phyloP scores from a whole-genome alignment of 371 early-diverging fungal genomes.

The Syncephalastrum racemosum region DNA sequence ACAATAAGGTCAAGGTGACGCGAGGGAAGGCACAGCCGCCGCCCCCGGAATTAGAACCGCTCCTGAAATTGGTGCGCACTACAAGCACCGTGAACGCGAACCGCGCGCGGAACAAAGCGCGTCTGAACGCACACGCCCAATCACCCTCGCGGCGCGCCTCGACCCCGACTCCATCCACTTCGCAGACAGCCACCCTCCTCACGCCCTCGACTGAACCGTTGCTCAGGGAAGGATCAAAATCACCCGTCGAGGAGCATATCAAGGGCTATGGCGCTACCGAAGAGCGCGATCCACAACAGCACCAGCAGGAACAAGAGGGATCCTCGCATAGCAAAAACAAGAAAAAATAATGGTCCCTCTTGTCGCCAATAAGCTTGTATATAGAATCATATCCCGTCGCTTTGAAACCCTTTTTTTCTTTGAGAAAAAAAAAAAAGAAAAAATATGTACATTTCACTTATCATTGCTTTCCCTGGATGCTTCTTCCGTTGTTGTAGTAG shows the following conservation, averaged over 20 bases:
- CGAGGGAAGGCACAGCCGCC: conserved; percentile 8
- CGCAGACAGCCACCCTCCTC: neutral
- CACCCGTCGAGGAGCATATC: conserved; percentile 8
- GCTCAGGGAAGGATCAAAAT: neutral
- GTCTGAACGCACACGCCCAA: neutral
- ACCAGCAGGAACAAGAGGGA: conserved; percentile 1
- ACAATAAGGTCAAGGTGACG: conserved; percentile 13
- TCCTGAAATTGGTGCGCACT: conserved; percentile 7
- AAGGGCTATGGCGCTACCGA: conserved; percentile 8
- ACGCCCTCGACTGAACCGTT: neutral
- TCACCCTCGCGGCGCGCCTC: neutral
- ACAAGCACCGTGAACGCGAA: conserved; percentile 1
- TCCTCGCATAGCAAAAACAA: neutral
- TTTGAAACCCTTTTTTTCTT: too few species aligned
- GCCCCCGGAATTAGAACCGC: conserved; percentile 7
- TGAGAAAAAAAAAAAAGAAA: conserved; percentile 15
- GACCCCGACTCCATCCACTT: too few species aligned
- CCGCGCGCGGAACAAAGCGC: neutral
- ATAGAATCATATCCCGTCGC: too few species aligned
- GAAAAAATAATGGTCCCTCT: neutral
- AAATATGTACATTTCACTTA: conserved; percentile 8
- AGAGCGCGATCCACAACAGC: neutral
- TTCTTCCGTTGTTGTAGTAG: too few species aligned
- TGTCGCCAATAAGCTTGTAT: too few species aligned
- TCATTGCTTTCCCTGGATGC: neutral